phyloP scores from a whole-genome alignment of 164 flowering plant genomes.

The Echeveria elegans region DNA sequence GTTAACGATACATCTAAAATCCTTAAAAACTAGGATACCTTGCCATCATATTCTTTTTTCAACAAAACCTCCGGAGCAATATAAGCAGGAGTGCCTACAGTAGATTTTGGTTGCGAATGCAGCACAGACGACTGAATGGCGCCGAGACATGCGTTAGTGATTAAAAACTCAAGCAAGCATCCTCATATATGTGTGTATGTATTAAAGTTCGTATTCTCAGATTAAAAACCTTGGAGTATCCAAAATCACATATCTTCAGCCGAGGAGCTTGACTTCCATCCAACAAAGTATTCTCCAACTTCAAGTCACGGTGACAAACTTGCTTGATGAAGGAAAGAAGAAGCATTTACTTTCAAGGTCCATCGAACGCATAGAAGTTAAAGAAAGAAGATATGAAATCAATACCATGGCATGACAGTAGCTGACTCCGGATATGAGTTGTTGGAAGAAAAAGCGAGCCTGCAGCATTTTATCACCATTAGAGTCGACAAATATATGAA shows the following conservation, averaged over 20 bases:
- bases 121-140: slow-evolving; percentile 71
- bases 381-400: background rate
- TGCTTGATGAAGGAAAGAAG: slow-evolving; percentile 41
- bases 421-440: slow-evolving; percentile 88
- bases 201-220: background rate
- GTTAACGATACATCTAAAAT: background rate
- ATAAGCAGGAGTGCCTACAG: slow-evolving; percentile 91
- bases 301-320: slow-evolving; percentile 91
- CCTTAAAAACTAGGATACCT: slow-evolving; percentile 36
- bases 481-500: background rate
- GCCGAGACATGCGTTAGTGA: background rate
- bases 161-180: no score
- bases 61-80: slow-evolving; percentile 88
- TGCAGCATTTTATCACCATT: slow-evolving; percentile 18
- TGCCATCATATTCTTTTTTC: slow-evolving; percentile 86
- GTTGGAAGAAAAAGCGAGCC: slow-evolving; percentile 95
- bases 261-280: slow-evolving; percentile 96
- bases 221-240: slow-evolving; percentile 79
- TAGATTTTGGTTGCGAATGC: slow-evolving; percentile 95
- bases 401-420: slow-evolving; percentile 84
- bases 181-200: background rate
- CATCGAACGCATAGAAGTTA: background rate
- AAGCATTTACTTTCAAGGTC: background rate
- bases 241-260: slow-evolving; percentile 87
- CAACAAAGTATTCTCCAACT: slow-evolving; percentile 78